phyloP scores from a whole-genome alignment of 2,329 filamentous ascomycete species.

The Rosellinia necatrix region DNA sequence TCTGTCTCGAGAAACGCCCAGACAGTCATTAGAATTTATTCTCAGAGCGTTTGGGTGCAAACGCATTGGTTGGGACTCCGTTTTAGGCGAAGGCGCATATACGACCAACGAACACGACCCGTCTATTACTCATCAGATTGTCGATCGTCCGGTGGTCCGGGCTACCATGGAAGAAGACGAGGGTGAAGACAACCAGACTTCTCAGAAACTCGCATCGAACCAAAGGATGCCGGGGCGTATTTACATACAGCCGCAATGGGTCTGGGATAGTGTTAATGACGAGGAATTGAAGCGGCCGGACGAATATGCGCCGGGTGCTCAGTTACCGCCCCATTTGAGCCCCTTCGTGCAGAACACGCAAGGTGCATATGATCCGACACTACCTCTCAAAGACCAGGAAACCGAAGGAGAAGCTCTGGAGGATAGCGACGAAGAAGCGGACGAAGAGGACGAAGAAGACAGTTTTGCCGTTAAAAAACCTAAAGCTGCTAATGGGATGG shows the following conservation, averaged over 20 bases:
- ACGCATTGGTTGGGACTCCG: slow-evolving; percentile 90
- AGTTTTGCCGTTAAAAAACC: slow-evolving; percentile 44
- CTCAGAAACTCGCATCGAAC: slow-evolving; percentile 62
- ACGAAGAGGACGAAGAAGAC: slow-evolving; percentile 49
- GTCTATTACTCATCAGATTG: slow-evolving; percentile 92
- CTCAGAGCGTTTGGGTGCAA: slow-evolving; percentile 94
- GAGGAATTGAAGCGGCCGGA: slow-evolving; percentile 86
- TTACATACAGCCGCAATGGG: slow-evolving; percentile 97
- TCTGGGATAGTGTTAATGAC: slow-evolving; percentile 96
- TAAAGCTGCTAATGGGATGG: slow-evolving; percentile 54
- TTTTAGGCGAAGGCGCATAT: slow-evolving; percentile 89
- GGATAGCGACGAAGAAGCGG: slow-evolving; percentile 62
- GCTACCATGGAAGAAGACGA: slow-evolving; percentile 56
- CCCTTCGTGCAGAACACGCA: slow-evolving; percentile 89
- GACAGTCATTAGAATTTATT: slow-evolving; percentile 89
- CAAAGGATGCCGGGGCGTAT: slow-evolving; percentile 85
- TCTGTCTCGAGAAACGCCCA: slow-evolving; percentile 89
- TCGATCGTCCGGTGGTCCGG: slow-evolving; percentile 83
- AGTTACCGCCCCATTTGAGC: slow-evolving; percentile 90
- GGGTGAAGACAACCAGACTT: slow-evolving; percentile 65
- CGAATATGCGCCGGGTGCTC: slow-evolving; percentile 85
- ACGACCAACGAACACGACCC: slow-evolving; percentile 87
- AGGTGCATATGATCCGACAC: slow-evolving; percentile 89
- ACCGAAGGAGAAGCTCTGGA: slow-evolving; percentile 81
- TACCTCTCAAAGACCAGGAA: slow-evolving; percentile 85